phyloP scores from a whole-genome alignment of 2,329 filamentous ascomycete genomes.

The Pyrenophora teres region DNA sequence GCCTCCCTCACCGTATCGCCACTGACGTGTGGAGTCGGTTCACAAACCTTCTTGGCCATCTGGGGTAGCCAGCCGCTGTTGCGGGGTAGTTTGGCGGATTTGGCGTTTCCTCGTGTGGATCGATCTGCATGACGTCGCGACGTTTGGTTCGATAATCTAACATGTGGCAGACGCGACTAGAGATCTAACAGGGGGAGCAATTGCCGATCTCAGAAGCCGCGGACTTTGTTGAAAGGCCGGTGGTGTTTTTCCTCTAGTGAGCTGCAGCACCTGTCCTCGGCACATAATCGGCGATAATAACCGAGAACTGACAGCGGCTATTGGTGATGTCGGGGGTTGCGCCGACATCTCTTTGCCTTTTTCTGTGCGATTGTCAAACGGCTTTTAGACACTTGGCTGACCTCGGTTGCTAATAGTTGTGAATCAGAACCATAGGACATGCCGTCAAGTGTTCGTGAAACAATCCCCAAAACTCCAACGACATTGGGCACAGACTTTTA shows the following conservation, averaged over 20 bases:
- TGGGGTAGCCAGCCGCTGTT: conserved; percentile 22
- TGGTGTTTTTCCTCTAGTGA: neutral
- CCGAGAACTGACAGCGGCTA: too few species aligned
- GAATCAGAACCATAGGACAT: too few species aligned
- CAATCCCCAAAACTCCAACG: too few species aligned
- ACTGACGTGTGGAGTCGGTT: conserved; percentile 11
- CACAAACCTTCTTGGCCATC: conserved; percentile 8
- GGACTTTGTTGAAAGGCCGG: conserved; percentile 1
- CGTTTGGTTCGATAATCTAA: conserved; percentile 12
- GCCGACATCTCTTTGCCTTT: too few species aligned
- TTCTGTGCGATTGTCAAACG: neutral
- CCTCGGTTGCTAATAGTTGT: too few species aligned
- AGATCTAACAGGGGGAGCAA: conserved; percentile 3
- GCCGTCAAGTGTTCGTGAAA: too few species aligned
- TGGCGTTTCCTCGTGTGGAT: conserved; percentile 6
- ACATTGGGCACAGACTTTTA: too few species aligned
- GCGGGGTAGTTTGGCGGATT: conserved; percentile 27
- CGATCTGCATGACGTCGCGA: conserved; percentile 16
- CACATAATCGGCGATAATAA: neutral
- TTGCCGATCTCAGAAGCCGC: conserved; percentile 16
- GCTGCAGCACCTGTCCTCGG: neutral
- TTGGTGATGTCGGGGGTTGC: too few species aligned
- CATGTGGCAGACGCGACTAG: neutral
- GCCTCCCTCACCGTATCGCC: conserved; percentile 4
- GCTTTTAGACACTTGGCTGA: too few species aligned